Evolutionary conservation across 768 basidiomycete species (phyloP), one percentile per base, ranked within the genome.

Genomic region (Russula vinacea): DNA sequence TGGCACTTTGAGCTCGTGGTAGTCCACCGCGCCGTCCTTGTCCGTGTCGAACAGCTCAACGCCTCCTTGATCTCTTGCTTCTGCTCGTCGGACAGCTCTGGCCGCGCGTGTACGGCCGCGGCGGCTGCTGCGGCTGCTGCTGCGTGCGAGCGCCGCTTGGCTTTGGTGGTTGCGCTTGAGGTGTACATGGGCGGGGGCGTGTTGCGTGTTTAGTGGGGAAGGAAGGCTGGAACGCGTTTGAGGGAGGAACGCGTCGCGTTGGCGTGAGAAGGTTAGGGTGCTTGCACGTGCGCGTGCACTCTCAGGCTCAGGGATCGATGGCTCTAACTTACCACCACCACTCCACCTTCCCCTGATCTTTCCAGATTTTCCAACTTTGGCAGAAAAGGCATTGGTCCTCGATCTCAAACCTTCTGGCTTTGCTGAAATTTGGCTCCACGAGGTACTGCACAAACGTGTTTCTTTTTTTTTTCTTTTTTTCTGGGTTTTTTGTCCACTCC

Each of bases 1-100:
- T 95, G 57, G 96, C 94, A 99, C 97, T 76, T 98, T 99, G 71
- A 98, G 83, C 74, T 99, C 97, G 78, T 99, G 97, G 77, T 98
- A 98, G 78, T 98, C 97, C 62, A 98, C 81, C 57, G 83, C 86
- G 39, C 92, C 92, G 72, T 99, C 97, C 80, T 98, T 97, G 82
- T 99, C 97, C 51, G 94, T 92, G 78, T 99, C 97, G 73, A 99
- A 99, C 60, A 99, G 87, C 76, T 98, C 96, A 72, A 99, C 0
- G 97, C 97, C 72, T 99, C 97, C 75, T 94, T 94, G 60, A 98
- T 95, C 76, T 99, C 97, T 71, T 94, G 91, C 70, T 91, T 91
- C 71, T 93, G 91, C 73, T 94, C 91, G 51, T 94, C 92, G 10
- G 87, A 82, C 58, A 94, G 85, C 66, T 94, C 91, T 68, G 91